Base-by-base conservation (phyloP, 1,284 basidiomycete genomes). In the Phylloporus gajari region DNA sequence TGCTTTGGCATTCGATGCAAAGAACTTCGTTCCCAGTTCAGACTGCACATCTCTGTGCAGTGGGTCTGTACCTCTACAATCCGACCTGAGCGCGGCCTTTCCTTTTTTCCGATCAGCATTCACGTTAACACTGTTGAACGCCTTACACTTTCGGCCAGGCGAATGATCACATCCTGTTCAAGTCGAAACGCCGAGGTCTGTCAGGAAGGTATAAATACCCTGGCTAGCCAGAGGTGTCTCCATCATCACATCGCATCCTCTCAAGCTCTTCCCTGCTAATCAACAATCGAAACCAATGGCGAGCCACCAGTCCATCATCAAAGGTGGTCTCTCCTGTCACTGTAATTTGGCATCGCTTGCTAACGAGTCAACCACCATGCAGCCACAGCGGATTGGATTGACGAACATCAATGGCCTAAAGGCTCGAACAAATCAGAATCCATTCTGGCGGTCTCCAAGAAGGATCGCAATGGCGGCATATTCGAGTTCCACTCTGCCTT, bases 401-500 rank as follows among this genome's bases (percentile, higher is more conserved):
- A 53, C 7, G 60, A 32, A n/a, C 27, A 68, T 27, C 13, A 12
- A 53, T 68, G 67, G 67, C 60, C 67, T 2, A 60, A 30, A 1
- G 46, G 40, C 23, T n/a, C 27, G 30, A n/a, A 32, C 25, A 4
- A 61, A 23, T 30, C 60, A 3, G 21, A 40, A 38, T 69, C 68
- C 13, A 56, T 69, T 27, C 7, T 64, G 12, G 38, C 46, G 6
- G 15, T 65, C 51, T 35, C 30, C 30, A 32, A 23, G 23, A 27
- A 40, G 40, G 58, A 44, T 21, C 25, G 25, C 11, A 1, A 3
- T 35, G 68, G 61, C 15, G 53, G 12, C 13, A 27, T 42, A 25
- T 69, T 69, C 11, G 17, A 8, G 3, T 56, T 68, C 25, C 48
- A 38, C 8, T 62, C 60, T 53, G 60, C 27, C 42, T 69, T 59